Conservation (phyloP, 257 asterid species). For the Solanum rostratum region DNA sequence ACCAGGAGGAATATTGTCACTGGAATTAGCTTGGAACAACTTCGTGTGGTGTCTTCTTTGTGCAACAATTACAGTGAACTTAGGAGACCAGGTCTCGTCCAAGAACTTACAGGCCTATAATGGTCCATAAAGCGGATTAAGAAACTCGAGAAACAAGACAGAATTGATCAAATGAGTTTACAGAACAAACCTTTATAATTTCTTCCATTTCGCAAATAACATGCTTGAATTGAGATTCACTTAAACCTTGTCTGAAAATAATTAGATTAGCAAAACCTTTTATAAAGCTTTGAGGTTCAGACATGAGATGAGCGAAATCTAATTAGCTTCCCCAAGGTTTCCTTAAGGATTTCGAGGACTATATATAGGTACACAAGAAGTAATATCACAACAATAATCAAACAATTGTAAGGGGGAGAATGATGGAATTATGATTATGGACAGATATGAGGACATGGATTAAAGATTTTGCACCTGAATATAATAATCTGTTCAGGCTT, state of each 20-base stretch:
- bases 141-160: background rate
- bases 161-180: background rate
- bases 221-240: conserved; percentile 23
- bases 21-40: conserved; percentile 20
- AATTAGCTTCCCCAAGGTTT: background rate
- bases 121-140: background rate
- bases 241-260: conserved; percentile 20
- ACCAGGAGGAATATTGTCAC: conserved; percentile 31
- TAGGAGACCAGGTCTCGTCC: conserved; percentile 41
- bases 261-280: background rate
- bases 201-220: conserved; percentile 28
- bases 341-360: background rate
- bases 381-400: background rate
- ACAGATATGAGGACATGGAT: background rate
- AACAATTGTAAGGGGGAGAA: background rate
- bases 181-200: conserved; percentile 26
- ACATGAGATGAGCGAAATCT: background rate
- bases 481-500: conserved; percentile 40
- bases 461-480: conserved; percentile 21
- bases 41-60: conserved; percentile 43
- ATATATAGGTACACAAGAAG: background rate
- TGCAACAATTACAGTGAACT: conserved; percentile 29
- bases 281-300: background rate
- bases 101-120: conserved; percentile 34
- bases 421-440: background rate